Conservation (phyloP, 2,329 filamentous ascomycete genomes). For the Ceratocystis ficicola region DNA sequence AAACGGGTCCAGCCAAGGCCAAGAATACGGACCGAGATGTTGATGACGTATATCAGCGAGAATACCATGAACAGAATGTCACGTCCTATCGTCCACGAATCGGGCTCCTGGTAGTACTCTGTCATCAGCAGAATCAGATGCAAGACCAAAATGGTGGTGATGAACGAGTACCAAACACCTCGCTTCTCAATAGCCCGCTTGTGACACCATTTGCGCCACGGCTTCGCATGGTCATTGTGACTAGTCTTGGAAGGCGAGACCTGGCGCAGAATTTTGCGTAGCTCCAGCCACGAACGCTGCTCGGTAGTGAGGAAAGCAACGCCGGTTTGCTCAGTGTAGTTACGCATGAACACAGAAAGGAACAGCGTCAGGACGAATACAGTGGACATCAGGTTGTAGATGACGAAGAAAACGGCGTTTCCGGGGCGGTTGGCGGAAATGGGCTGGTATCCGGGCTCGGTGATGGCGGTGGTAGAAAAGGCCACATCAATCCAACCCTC, state of each 20-base stretch:
- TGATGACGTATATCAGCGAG: slow-evolving; percentile 68
- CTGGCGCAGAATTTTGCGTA: slow-evolving; percentile 81
- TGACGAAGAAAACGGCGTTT: slow-evolving; percentile 86
- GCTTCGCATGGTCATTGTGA: slow-evolving; percentile 60
- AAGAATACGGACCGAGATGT: slow-evolving; percentile 70
- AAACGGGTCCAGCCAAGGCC: slow-evolving; percentile 90
- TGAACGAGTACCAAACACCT: slow-evolving; percentile 75
- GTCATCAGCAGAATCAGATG: slow-evolving; percentile 74
- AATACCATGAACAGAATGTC: slow-evolving; percentile 70
- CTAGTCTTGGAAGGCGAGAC: slow-evolving; percentile 91
- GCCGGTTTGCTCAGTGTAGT: slow-evolving; percentile 96
- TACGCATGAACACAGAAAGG: slow-evolving; percentile 98
- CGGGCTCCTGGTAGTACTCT: slow-evolving; percentile 69
- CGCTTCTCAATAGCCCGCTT: slow-evolving; percentile 87
- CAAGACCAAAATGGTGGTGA: slow-evolving; percentile 67
- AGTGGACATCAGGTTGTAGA: slow-evolving; percentile 91
- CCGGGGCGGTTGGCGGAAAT: slow-evolving; percentile 56
- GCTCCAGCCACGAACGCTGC: slow-evolving; percentile 90
- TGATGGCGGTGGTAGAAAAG: slow-evolving; percentile 70
- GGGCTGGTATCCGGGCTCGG: slow-evolving; percentile 62
- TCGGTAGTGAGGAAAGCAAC: slow-evolving; percentile 93
- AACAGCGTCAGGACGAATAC: slow-evolving; percentile 96
- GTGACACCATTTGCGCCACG: slow-evolving; percentile 89
- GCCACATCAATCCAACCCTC: slow-evolving; percentile 97
- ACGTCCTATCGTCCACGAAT: slow-evolving; percentile 57